Evolutionary conservation across 495 filamentous ascomycete genomes (phyloP).

Genomic region (Trichocladium uniseriatum): DNA sequence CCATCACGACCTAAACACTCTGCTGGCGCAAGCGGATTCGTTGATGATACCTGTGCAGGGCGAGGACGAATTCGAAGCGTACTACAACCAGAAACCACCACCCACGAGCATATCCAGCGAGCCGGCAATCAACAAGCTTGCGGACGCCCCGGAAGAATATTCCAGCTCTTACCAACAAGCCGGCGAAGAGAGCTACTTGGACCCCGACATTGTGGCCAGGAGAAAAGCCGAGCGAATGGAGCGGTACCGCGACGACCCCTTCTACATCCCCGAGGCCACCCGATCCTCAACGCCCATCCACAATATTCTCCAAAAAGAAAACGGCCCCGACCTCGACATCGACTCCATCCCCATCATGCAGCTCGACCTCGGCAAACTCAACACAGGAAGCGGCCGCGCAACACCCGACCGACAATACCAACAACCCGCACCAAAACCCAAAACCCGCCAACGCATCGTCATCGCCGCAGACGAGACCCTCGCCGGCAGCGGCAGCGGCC

Average conservation of each 20-base stretch:
- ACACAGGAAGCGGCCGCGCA: conserved; percentile 11
- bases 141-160: conserved; percentile 33
- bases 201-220: conserved; percentile 52
- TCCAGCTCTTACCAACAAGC: conserved; percentile 54
- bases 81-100: conserved; percentile 55
- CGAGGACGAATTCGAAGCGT: conserved; percentile 57
- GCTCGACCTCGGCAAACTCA: conserved; percentile 56
- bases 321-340: conserved; percentile 71
- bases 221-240: conserved; percentile 61
- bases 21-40: conserved; percentile 53
- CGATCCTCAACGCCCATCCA: conserved; percentile 58
- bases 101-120: conserved; percentile 34
- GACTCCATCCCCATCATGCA: conserved; percentile 94
- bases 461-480: conserved; percentile 54
- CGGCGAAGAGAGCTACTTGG: conserved; percentile 47
- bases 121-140: conserved; percentile 45
- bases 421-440: conserved; percentile 14
- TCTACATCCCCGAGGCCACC: conserved; percentile 68
- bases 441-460: conserved; percentile 43
- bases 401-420: neutral
- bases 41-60: conserved; percentile 43
- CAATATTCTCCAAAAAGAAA: conserved; percentile 56
- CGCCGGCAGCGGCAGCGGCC: conserved; percentile 25
- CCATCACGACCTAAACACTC: conserved; percentile 55
- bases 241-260: conserved; percentile 84